Percentiles rank a stretch among this genome's conserved stretches.
Conservation (phyloP, 2,329 filamentous ascomycete species). For the Eutypa lata region DNA sequence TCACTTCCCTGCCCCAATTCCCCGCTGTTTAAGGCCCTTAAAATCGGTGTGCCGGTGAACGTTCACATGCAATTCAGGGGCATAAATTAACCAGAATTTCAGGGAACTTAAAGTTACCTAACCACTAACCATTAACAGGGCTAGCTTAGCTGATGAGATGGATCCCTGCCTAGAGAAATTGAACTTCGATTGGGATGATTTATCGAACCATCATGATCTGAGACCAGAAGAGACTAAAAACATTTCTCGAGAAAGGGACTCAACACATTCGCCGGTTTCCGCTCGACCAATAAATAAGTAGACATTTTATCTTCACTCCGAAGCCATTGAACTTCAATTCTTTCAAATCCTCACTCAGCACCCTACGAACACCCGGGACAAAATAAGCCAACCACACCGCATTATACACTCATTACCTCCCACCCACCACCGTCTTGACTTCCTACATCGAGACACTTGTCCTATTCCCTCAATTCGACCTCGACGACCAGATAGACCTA, state of each 20-base stretch:
- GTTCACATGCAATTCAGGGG: not conserved
- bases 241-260: not conserved
- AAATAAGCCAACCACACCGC: too few relatives aligned
- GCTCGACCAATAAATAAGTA: not conserved
- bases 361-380: too few relatives aligned
- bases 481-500: not conserved
- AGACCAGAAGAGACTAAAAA: constrained; percentile 6
- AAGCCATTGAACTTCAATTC: too few relatives aligned
- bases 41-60: too few relatives aligned
- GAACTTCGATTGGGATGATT: constrained; percentile 18
- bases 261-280: constrained; percentile 3
- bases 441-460: too few relatives aligned
- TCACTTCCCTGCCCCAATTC: too few relatives aligned
- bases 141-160: not conserved
- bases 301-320: too few relatives aligned
- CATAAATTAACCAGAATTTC: not conserved
- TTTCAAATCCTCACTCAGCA: too few relatives aligned
- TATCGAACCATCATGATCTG: constrained; percentile 31
- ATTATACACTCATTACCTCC: too few relatives aligned
- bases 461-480: too few relatives aligned
- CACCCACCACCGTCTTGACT: too few relatives aligned
- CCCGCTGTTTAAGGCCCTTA: too few relatives aligned
- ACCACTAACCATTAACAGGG: not conserved
- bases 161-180: not conserved
- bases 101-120: not conserved